Base-by-base conservation (phyloP, 2,329 filamentous ascomycete species). In the Cercospora beticola region DNA sequence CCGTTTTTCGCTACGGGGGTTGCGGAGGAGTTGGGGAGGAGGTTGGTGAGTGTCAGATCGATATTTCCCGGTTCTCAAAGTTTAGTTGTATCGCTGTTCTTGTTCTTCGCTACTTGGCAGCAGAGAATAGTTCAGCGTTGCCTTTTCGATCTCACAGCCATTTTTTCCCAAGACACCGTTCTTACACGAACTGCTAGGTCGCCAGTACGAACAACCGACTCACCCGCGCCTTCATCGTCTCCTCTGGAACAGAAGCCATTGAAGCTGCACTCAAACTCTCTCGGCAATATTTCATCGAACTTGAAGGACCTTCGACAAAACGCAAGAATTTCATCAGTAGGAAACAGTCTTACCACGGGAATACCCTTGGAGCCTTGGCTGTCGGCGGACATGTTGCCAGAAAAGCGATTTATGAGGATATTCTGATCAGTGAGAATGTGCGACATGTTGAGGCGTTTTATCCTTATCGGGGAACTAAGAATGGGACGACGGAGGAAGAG, bases 1-100 rank as follows among this genome's bases (percentile, higher is more conserved):
- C 79, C 85, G 3, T 86, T 86, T 72, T 91, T 88, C 74, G 82
- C 82, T 0, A 87, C 84, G 0, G 74, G 81, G 1, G 79, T 83
- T 1, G 82, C 84, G 1, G 85, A 88, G 66, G 82, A 85, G 1
- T 78, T 88, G 49, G 49, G 21, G 49, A 18, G 2, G 23, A 56
- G 23, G 23, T 56, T 56, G 49, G 49, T 56, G 49, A 56, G 31
- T 33, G 12, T 33, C 4, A n/a, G n/a, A n/a, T n/a, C n/a, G n/a
- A n/a, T n/a, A n/a, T n/a, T n/a, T n/a, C n/a, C n/a, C n/a, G n/a
- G n/a, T n/a, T n/a, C n/a, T n/a, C n/a, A n/a, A n/a, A n/a, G n/a
- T n/a, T n/a, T n/a, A n/a, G n/a, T n/a, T n/a, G n/a, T n/a, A n/a
- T n/a, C n/a, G n/a, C n/a, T n/a, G n/a, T n/a, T n/a, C 30, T 8